These are phyloP conservation scores for Metschnikowia dekortorum DNA, from an alignment of 805 yeast genomes.

Conservation along the genomic window DNA sequence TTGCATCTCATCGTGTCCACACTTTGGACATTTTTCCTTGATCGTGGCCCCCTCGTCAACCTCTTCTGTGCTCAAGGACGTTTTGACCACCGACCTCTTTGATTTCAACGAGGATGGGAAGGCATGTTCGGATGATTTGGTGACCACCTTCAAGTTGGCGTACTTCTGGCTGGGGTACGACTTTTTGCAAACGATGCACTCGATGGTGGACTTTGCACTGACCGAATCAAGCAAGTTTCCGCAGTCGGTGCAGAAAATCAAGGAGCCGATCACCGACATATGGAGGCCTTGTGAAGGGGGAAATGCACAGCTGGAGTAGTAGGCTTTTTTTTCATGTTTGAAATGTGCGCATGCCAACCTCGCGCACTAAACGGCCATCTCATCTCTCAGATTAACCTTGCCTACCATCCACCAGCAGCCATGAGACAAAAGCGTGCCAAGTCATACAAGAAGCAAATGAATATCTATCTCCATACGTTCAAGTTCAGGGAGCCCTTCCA, in stretches of 20 bases:
- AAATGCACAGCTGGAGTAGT: constrained; percentile 1
- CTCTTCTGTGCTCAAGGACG: constrained; percentile 69
- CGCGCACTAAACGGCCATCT: constrained; percentile 3
- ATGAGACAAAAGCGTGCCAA: constrained; percentile 98
- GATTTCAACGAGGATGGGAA: constrained; percentile 82
- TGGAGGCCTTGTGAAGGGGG: constrained; percentile 1
- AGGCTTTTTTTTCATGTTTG: not conserved
- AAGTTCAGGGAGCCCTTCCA: constrained; percentile 94
- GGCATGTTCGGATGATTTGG: constrained; percentile 86
- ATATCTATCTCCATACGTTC: constrained; percentile 77
- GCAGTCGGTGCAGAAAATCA: constrained; percentile 89
- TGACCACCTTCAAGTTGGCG: constrained; percentile 77
- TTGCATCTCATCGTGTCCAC: constrained; percentile 97
- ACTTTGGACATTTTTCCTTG: constrained; percentile 96
- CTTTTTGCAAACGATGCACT: constrained; percentile 51
- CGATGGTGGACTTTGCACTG: constrained; percentile 43
- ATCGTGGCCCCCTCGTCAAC: constrained; percentile 94
- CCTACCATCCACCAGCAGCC: not conserved
- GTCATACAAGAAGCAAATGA: constrained; percentile 88
- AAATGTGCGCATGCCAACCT: constrained; percentile 1
- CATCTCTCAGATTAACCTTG: not conserved
- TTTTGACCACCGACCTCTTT: constrained; percentile 87
- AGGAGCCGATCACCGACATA: constrained; percentile 94
- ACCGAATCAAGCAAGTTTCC: constrained; percentile 83
- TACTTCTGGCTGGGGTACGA: constrained; percentile 49